Evolutionary conservation across 352 stramenopile genomes (phyloP), one percentile per base, ranked within the genome.

Genomic region (Blastocystis sp.): DNA sequence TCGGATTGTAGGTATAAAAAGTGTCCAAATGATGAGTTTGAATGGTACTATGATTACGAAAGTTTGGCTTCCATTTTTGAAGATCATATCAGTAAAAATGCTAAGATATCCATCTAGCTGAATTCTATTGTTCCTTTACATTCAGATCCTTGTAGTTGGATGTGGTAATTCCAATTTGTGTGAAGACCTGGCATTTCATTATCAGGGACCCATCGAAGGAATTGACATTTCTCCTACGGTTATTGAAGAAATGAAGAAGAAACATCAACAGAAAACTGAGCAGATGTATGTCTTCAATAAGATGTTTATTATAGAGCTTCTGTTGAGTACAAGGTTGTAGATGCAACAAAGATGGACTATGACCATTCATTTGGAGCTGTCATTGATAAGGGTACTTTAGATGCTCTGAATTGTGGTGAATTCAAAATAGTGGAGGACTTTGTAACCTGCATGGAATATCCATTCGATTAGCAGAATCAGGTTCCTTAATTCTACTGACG

Each of bases 1-100:
- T 63, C 19, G 11, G 35, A 27, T 65, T 46, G 43, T 63, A 80
- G 69, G 21, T 80, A 80, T 54, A 58, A 80, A 42, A 80, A 80
- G 69, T 65, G 69, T 42, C 16, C 43, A 21, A 42, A 86, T 49
- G 75, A 86, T 37, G 35, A 46, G 1, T 86, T 86, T 65, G 75
- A 86, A 51, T 86, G 75, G 75, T 86, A 86, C 46, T 71, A 75
- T 37, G 75, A 58, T 14, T 86, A 86, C 66, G 75, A 86, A 27
- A 86, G 52, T 19, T 51, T 86, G 37, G 71, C 67, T 37, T 32
- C 52, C 7, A 51, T 86, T 39, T 86, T 86, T 37, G 19, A 71
- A 27, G 51, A 86, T 29, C 71, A 86, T 43, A 61, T 86, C 46
- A 37, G 73, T 24, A 49, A 24, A 14, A 42, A n/a, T 27, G 75